Evolutionary conservation across 768 basidiomycete species (phyloP), one percentile per base, ranked within the genome.

Genomic region (Tulasnella sp.): DNA sequence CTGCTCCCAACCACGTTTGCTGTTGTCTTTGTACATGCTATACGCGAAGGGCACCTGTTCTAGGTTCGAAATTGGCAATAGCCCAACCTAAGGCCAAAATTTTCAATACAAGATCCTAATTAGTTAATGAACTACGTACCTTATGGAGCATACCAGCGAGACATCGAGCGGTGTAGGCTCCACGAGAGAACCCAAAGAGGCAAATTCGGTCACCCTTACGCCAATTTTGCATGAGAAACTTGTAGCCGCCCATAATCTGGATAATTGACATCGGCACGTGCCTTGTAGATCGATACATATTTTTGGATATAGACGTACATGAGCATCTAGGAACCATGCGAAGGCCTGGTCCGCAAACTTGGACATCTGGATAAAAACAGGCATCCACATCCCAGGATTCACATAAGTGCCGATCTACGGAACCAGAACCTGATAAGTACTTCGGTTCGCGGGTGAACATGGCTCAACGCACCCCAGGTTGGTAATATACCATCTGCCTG

Each of bases 151-250:
- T 83, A 40, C 82, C 83, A 0, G 83, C 83, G 71, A 82, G 81
- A 35, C 81, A 82, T 23, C 83, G 76, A 10, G 83, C 82, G 9
- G 83, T 81, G 79, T 82, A 83, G 39, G 82, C 81, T n/a, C 84
- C 83, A 29, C 84, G 77, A 7, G 83, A 84, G 80, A 85, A 85
- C 15, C 84, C 84, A 77, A 84, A 83, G 57, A 85, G 81, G 78
- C 74, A 83, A 69, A 85, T 80, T 73, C 78, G 77, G 77, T 85
- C 84, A 26, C 84, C 84, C 6, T 79, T 79, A 1, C 57, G 72
- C 48, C 75, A 81, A 70, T 77, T 78, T 44, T 79, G 57, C 77
- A 80, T 79, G 16, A 81, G 70, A 71, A 80, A 81, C n/a, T 46
- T 74, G 69, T 81, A 81, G 35, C 80, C 80, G 26, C 80, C 80